These are phyloP conservation scores for Mucor indicus DNA, from an alignment of 371 early-diverging fungal genomes.

Conservation along the genomic window DNA sequence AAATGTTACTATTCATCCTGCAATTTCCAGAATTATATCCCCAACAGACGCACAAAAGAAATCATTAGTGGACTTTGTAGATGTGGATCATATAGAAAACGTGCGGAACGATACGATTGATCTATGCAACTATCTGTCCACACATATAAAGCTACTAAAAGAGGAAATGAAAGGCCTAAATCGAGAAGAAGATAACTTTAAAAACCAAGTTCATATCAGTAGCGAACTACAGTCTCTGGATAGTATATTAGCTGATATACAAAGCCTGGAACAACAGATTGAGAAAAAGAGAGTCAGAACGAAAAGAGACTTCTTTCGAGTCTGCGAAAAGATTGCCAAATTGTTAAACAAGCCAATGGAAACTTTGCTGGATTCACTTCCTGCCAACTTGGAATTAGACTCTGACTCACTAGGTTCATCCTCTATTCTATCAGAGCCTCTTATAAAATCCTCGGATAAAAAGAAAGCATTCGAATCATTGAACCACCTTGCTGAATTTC, in stretches of 20 bases:
- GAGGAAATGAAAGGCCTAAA: slow-evolving; percentile 12
- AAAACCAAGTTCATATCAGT: slow-evolving; percentile 21
- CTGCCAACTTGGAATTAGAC: too few relatives aligned
- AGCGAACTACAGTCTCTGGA: slow-evolving; percentile 26
- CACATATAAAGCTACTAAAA: slow-evolving; percentile 22
- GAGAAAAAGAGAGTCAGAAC: slow-evolving; percentile 27
- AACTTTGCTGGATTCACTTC: slow-evolving; percentile 6
- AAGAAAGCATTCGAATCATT: slow-evolving; percentile 46
- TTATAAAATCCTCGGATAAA: too few relatives aligned
- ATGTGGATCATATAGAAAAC: slow-evolving; percentile 12
- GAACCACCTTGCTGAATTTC: slow-evolving; percentile 60
- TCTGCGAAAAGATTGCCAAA: slow-evolving; percentile 30
- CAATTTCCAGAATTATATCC: slow-evolving; percentile 3
- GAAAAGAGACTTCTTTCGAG: slow-evolving; percentile 32
- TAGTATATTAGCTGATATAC: slow-evolving; percentile 24
- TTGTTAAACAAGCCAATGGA: slow-evolving; percentile 21
- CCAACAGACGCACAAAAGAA: neutral
- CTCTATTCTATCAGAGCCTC: too few relatives aligned
- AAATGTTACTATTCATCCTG: slow-evolving; percentile 27
- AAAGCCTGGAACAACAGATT: slow-evolving; percentile 15
- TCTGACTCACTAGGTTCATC: too few relatives aligned
- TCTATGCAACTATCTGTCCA: slow-evolving; percentile 16
- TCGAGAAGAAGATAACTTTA: slow-evolving; percentile 21
- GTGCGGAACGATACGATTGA: slow-evolving; percentile 12
- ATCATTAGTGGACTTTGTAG: slow-evolving; percentile 28